phyloP scores from a whole-genome alignment of 2,329 filamentous ascomycete genomes.

The Cladosporium sp. region DNA sequence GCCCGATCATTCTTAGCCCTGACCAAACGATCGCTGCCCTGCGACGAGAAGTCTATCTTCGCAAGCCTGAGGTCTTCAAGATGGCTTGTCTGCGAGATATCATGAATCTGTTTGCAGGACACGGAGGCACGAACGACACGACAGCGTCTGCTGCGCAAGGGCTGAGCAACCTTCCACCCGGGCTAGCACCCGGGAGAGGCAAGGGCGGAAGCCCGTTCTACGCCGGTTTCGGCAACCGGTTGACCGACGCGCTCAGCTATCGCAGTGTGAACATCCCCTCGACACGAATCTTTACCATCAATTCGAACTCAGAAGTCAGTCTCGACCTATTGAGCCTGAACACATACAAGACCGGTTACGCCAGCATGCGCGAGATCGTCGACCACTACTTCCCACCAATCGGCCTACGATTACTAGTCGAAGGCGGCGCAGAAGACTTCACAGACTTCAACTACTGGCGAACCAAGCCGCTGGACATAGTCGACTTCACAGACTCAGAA shows the following conservation, averaged over 20 bases:
- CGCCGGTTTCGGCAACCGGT: slow-evolving; percentile 91
- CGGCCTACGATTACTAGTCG: slow-evolving; percentile 76
- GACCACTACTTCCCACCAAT: slow-evolving; percentile 98
- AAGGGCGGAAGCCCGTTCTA: slow-evolving; percentile 70
- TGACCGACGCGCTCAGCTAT: slow-evolving; percentile 95
- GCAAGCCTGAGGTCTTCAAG: slow-evolving; percentile 98
- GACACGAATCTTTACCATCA: slow-evolving; percentile 96
- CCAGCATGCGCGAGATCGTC: slow-evolving; percentile 94
- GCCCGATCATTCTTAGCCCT: slow-evolving; percentile 91
- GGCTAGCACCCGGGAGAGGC: slow-evolving; percentile 27
- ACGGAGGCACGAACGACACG: slow-evolving; percentile 35
- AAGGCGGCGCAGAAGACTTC: slow-evolving; percentile 87
- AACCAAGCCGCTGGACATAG: slow-evolving; percentile 76
- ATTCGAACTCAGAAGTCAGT: slow-evolving; percentile 93
- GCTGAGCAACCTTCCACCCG: slow-evolving; percentile 22
- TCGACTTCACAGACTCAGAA: slow-evolving; percentile 86
- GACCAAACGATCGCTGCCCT: slow-evolving; percentile 93
- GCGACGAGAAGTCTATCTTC: slow-evolving; percentile 86
- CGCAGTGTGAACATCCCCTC: slow-evolving; percentile 93
- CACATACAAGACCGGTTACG: slow-evolving; percentile 94
- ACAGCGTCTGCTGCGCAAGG: slow-evolving; percentile 31
- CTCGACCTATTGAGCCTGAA: slow-evolving; percentile 87
- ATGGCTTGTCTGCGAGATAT: slow-evolving; percentile 98
- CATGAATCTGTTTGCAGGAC: slow-evolving; percentile 70
- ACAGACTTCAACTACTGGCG: slow-evolving; percentile 99